Evolutionary conservation across 108 stramenopile species (phyloP), one percentile per base, ranked within the genome.

Genomic region (Cyclotella baltica): DNA sequence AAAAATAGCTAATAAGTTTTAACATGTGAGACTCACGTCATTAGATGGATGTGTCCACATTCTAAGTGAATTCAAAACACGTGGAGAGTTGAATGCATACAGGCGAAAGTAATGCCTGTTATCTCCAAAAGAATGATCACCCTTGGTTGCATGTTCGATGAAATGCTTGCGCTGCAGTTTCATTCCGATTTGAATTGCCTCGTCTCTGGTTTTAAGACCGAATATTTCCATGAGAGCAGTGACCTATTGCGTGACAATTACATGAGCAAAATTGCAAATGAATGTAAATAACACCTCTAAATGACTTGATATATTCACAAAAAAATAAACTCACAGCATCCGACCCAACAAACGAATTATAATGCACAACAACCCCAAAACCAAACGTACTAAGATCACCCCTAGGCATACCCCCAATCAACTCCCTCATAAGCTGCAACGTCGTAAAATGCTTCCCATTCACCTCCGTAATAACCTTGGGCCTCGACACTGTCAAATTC

Each of bases 11-110:
- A 52, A 52, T n/a, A 4, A n/a, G n/a, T 46, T 6, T 22, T 2
- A 64, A 11, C 40, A 6, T 46, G 18, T 31, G 20, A 0, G 16
- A 51, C 67, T 67, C 48, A 67, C 67, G 33, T 67, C 38, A n/a
- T 52, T 62, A 36, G 64, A 27, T 34, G 11, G 13, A 27, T 77
- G 75, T 0, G 20, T 76, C 90, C 90, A 90, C 2, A 81, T 63
- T 11, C 87, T 74, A 43, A 87, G 80, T 22, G 83, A 75, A 79
- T 91, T 91, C 9, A 91, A 67, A 23, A 91, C 67, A 47, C 67
- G 34, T 18, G 86, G 86, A 5, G 56, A 47, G 4, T 74, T 75
- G 46, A 83, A 70, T 23, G 85, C 72, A 8, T 78, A 73, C 30
- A 90, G 61, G 18, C 87, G 75, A 76, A 81, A 90, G 37, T 83